Evolutionary conservation across 352 stramenopile species (phyloP), one percentile per base, ranked within the genome.

Genomic region (Pythium insidiosum): DNA sequence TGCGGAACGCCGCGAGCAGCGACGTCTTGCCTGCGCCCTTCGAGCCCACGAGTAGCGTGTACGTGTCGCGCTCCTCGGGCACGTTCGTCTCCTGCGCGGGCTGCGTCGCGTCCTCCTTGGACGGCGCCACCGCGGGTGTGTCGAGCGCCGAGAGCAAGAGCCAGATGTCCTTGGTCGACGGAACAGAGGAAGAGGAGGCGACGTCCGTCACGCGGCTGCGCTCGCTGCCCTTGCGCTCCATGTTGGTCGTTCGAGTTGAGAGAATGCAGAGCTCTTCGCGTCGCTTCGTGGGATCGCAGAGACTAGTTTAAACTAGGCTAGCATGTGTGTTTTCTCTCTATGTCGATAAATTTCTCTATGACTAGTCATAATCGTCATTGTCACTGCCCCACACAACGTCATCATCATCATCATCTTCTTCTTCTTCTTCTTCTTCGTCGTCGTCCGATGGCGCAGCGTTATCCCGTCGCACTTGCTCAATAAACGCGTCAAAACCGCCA

Each of bases 401-500:
- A 6, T 66, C 56, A 21, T 54, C 47, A 11, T 28, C 48, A 42
- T 46, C 39, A 15, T 35, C 40, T 5, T 49, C 18, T 41, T 16
- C 29, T 18, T 31, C 11, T n/a, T 31, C 22, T 5, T 6, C 24
- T 15, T 69, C 54, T 3, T 64, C 54, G 26, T 64, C 58, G 36
- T 46, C 54, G 37, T 62, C 54, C 24, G 43, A 58, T 38, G 56
- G 43, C 18, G 37, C 40, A 3, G 65, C 58, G 5, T 91, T 90
- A 38, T 94, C 82, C 18, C 71, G 66, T 34, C 80, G 66, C n/a
- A 94, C 82, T 56, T 94, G 82, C 24, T 87, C 67, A 21, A 89
- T 70, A 38, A 89, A 89, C 26, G 70, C 77, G 5, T 90, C 76
- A 56, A 94, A 91, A 45, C 77, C 82, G 15, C 63, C 73, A 18